Evolutionary conservation across 1,139 yeast genomes (phyloP).

Genomic region (Candida sp.): DNA sequence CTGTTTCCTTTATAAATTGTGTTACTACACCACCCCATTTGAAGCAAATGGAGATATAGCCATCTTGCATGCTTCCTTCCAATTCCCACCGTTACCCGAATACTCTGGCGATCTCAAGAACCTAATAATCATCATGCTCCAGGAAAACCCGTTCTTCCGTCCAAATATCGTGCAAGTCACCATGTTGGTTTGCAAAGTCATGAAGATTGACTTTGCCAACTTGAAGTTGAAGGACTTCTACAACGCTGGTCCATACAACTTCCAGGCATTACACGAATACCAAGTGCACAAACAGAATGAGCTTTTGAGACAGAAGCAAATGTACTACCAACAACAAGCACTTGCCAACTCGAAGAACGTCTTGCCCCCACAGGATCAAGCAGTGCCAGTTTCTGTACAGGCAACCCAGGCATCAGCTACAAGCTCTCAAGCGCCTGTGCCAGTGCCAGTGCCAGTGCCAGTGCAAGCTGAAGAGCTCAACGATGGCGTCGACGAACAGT

Average conservation of each 20-base stretch:
- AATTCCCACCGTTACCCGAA: slow-evolving; percentile 58
- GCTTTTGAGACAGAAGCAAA: slow-evolving; percentile 37
- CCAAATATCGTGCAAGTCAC: slow-evolving; percentile 84
- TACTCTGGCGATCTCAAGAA: slow-evolving; percentile 70
- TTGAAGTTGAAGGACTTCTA: slow-evolving; percentile 42
- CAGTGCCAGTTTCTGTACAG: background rate
- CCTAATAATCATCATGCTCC: slow-evolving; percentile 77
- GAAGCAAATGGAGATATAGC: slow-evolving; percentile 78
- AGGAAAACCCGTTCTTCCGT: slow-evolving; percentile 78
- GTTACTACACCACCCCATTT: slow-evolving; percentile 84
- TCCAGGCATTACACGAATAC: slow-evolving; percentile 49
- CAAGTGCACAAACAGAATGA: slow-evolving; percentile 46
- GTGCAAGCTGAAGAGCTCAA: background rate
- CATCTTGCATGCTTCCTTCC: slow-evolving; percentile 67
- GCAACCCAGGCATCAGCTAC: background rate
- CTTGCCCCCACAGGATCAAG: background rate
- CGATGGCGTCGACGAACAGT: background rate
- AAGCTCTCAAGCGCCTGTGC: background rate
- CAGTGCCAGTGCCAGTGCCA: no score
- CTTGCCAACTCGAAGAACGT: slow-evolving; percentile 11
- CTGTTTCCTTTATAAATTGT: slow-evolving; percentile 73
- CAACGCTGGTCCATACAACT: slow-evolving; percentile 43
- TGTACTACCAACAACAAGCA: slow-evolving; percentile 36
- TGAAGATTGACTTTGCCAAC: slow-evolving; percentile 30
- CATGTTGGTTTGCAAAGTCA: slow-evolving; percentile 38